A percentile compares a stretch with the other conserved stretches of the same genome.
These are phyloP conservation scores for Zostera marina DNA, from an alignment of 116 monocot species.

Conservation along the genomic window DNA sequence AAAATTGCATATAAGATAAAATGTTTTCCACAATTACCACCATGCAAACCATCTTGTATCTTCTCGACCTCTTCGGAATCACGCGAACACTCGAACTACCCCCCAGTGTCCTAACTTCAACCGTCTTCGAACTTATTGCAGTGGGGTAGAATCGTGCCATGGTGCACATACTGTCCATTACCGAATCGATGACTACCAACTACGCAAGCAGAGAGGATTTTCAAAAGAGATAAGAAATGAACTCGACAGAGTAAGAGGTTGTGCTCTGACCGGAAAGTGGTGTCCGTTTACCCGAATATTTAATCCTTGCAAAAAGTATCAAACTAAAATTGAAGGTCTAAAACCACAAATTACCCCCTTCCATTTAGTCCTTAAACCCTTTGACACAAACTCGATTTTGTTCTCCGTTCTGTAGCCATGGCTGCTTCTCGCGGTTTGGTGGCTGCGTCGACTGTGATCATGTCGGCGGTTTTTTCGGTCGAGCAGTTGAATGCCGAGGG, in stretches of 20 bases:
- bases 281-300: too few species aligned
- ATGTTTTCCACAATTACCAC: slow-evolving; percentile 8
- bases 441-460: slow-evolving; percentile 5
- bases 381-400: background rate
- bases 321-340: too few species aligned
- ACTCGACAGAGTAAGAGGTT: too few species aligned
- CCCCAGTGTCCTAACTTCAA: background rate
- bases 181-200: background rate
- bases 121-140: background rate
- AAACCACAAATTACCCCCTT: too few species aligned
- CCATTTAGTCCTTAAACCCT: background rate
- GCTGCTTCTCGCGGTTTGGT: slow-evolving; percentile 3
- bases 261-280: too few species aligned
- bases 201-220: too few species aligned
- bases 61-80: slow-evolving; percentile 1
- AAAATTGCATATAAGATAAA: background rate
- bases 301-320: too few species aligned
- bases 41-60: slow-evolving; percentile 10
- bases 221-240: too few species aligned
- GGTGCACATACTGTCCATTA: slow-evolving; percentile 11
- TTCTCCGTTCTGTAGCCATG: background rate
- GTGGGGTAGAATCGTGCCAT: background rate
- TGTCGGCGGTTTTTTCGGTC: slow-evolving; percentile 3
- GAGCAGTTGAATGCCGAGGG: slow-evolving; percentile 12
- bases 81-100: background rate